Evolutionary conservation across 176 grass and related monocot genomes (phyloP).

Genomic region (Oryza australiensis): DNA sequence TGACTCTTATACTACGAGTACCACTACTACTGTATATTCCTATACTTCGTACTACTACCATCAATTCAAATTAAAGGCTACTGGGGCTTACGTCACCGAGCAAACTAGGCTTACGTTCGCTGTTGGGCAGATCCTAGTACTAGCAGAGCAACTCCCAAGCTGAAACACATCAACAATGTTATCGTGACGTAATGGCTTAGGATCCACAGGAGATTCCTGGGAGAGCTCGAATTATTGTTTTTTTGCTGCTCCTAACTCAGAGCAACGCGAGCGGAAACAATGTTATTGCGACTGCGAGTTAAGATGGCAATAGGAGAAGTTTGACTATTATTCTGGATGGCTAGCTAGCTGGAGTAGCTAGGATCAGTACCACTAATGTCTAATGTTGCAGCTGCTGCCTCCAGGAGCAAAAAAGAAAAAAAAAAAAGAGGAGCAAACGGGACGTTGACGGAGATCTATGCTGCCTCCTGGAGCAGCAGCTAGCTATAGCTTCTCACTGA

Average conservation of each 20-base stretch:
- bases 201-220: constrained; percentile 35
- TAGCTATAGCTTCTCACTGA: neutral
- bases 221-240: constrained; percentile 9
- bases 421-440: neutral
- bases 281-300: too few relatives aligned
- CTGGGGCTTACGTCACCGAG: neutral
- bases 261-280: too few relatives aligned
- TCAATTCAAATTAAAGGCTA: neutral
- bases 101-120: neutral
- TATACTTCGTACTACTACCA: neutral
- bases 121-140: neutral
- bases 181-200: neutral
- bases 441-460: neutral
- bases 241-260: too few relatives aligned
- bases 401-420: neutral
- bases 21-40: neutral
- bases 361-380: neutral
- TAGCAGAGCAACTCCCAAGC: neutral
- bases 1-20: too few relatives aligned
- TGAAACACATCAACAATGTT: too few relatives aligned
- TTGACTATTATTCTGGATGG: neutral
- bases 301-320: constrained; percentile 24
- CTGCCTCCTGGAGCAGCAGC: neutral
- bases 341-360: neutral
- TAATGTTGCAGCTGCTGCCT: neutral